These are phyloP conservation scores for Eimeria acervulina DNA, from an alignment of 169 alveolate genomes.

Conservation along the genomic window DNA sequence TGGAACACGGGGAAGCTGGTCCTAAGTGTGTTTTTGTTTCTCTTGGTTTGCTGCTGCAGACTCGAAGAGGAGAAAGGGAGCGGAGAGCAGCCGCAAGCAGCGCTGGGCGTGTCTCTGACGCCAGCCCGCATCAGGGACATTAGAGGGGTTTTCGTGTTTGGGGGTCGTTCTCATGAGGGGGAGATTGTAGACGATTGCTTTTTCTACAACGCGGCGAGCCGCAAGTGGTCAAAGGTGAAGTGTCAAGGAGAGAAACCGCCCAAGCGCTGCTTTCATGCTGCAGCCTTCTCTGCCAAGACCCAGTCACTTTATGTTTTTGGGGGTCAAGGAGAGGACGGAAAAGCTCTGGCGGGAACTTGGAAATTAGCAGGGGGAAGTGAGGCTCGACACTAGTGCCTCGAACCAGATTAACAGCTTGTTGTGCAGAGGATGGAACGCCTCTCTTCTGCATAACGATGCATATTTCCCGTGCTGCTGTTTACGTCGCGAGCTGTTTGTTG, in stretches of 20 bases:
- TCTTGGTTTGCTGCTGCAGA: background rate
- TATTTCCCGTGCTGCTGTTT: background rate
- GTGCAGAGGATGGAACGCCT: background rate
- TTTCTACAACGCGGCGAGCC: background rate
- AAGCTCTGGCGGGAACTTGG: background rate
- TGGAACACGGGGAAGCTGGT: background rate
- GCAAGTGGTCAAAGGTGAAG: conserved; percentile 5
- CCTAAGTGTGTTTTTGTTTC: background rate
- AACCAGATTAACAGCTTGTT: background rate
- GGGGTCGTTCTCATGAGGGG: background rate
- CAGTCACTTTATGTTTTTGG: background rate
- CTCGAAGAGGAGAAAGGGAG: conserved; percentile 9
- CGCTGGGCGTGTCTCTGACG: conserved; percentile 12
- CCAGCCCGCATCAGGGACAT: background rate
- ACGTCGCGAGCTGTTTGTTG: background rate
- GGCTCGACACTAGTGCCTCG: background rate
- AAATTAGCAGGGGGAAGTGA: background rate
- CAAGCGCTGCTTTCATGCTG: conserved; percentile 19
- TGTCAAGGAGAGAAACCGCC: background rate
- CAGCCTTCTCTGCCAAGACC: background rate
- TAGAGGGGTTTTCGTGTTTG: conserved; percentile 35
- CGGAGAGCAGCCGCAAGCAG: background rate
- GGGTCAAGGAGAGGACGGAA: conserved; percentile 20
- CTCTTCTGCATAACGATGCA: background rate
- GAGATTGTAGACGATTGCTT: background rate